phyloP scores from a whole-genome alignment of 306 rosid species.

The Carpinus fangiana region DNA sequence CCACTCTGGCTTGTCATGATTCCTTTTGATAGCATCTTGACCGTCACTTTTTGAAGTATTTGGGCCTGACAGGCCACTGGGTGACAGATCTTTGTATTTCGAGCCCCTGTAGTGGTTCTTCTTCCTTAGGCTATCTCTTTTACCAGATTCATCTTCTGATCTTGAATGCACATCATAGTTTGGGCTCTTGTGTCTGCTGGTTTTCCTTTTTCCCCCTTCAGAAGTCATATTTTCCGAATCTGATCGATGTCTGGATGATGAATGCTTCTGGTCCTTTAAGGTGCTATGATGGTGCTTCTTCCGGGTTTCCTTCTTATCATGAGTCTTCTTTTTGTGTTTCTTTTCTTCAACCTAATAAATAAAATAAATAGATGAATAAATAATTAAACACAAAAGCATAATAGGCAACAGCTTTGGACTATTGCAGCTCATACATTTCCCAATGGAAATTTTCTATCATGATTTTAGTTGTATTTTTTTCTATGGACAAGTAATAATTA shows the following conservation, averaged over 20 bases:
- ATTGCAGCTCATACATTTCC: background rate
- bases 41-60: slow-evolving; percentile 31
- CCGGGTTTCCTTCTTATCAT: slow-evolving; percentile 48
- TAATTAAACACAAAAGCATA: background rate
- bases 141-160: slow-evolving; percentile 34
- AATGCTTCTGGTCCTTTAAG: slow-evolving; percentile 46
- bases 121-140: slow-evolving; percentile 31
- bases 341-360: slow-evolving; percentile 49
- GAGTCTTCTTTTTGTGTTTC: slow-evolving; percentile 45
- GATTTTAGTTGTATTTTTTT: background rate
- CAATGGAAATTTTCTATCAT: background rate
- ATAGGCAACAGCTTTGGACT: slow-evolving; percentile 8
- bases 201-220: slow-evolving; percentile 47
- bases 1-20: slow-evolving; percentile 43
- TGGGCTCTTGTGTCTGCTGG: slow-evolving; percentile 22
- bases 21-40: slow-evolving; percentile 37
- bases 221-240: slow-evolving; percentile 54
- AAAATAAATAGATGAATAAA: background rate
- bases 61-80: slow-evolving; percentile 37
- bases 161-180: slow-evolving; percentile 39
- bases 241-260: slow-evolving; percentile 32
- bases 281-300: slow-evolving; percentile 64
- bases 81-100: slow-evolving; percentile 41
- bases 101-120: slow-evolving; percentile 31
- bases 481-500: background rate